Evolutionary conservation across 805 yeast species (phyloP).

Genomic region (Metschnikowia arizonensis): DNA sequence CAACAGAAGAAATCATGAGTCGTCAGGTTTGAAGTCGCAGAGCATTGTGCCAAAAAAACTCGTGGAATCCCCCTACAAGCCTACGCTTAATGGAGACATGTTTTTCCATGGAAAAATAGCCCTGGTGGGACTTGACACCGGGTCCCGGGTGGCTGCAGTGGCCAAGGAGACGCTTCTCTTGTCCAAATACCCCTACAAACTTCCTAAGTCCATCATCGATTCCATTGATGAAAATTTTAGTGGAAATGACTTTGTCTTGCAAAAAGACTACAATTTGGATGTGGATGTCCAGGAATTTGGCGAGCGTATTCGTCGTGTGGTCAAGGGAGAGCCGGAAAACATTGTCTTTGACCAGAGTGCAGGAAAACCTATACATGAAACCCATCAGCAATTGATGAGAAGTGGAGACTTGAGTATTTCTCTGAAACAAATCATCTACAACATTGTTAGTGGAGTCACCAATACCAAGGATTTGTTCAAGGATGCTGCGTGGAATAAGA

Average conservation of each 20-base stretch:
- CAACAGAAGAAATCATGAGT: not conserved
- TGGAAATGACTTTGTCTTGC: constrained; percentile 32
- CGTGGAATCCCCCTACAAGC: constrained; percentile 17
- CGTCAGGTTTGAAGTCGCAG: not conserved
- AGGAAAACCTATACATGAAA: not conserved
- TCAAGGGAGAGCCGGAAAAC: constrained; percentile 28
- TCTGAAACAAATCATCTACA: constrained; percentile 29
- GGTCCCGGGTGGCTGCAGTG: constrained; percentile 38
- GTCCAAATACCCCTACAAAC: constrained; percentile 39
- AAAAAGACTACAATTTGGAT: constrained; percentile 25
- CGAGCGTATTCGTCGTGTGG: constrained; percentile 27
- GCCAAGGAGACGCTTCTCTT: constrained; percentile 35
- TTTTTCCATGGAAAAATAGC: constrained; percentile 38
- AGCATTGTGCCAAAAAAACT: constrained; percentile 16
- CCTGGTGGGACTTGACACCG: constrained; percentile 17
- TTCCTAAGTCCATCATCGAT: constrained; percentile 34
- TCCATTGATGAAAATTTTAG: constrained; percentile 17
- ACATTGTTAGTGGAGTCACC: constrained; percentile 28
- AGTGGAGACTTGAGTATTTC: constrained; percentile 27
- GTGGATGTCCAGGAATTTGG: constrained; percentile 21
- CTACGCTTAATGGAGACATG: constrained; percentile 23
- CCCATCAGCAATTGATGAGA: constrained; percentile 24
- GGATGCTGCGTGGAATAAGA: constrained; percentile 26
- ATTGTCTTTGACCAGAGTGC: constrained; percentile 7
- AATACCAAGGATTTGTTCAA: constrained; percentile 25